Evolutionary conservation across 257 asterid species (phyloP).

Genomic region (Rauvolfia tetraphylla): DNA sequence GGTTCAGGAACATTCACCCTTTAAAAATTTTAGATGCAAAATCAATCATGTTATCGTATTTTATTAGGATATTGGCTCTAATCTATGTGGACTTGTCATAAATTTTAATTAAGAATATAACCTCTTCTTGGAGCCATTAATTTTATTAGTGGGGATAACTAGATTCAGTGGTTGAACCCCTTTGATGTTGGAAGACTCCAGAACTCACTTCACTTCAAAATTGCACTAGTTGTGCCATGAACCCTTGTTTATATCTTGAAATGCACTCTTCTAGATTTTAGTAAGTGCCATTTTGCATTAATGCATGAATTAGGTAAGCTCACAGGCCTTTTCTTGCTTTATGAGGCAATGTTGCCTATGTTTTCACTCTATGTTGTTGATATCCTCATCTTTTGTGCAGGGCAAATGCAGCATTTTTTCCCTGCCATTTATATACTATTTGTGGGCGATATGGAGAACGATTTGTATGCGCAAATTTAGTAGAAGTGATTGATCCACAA

Average conservation of each 20-base stretch:
- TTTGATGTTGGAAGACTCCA: background rate
- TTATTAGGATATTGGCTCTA: background rate
- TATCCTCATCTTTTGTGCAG: conserved; percentile 29
- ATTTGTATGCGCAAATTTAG: conserved; percentile 35
- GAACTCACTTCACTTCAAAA: background rate
- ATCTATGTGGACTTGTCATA: no score
- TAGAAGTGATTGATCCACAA: conserved; percentile 52
- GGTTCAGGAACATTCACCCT: background rate
- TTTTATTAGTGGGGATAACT: background rate
- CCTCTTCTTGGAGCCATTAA: background rate
- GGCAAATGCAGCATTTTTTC: conserved; percentile 64
- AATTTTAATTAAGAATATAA: no score
- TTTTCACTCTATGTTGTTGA: background rate
- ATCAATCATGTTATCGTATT: background rate
- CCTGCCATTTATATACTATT: conserved; percentile 62
- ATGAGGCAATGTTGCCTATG: background rate
- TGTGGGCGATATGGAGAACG: conserved; percentile 73
- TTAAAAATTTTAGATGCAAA: background rate
- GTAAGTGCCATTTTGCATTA: background rate
- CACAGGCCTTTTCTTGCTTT: background rate
- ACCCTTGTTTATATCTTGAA: background rate
- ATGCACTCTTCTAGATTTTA: background rate
- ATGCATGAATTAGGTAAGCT: no score
- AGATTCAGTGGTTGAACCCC: background rate
- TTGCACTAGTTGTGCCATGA: background rate